These are phyloP conservation scores for Aspergillus cristatus DNA, from an alignment of 495 filamentous ascomycete species.

Conservation along the genomic window DNA sequence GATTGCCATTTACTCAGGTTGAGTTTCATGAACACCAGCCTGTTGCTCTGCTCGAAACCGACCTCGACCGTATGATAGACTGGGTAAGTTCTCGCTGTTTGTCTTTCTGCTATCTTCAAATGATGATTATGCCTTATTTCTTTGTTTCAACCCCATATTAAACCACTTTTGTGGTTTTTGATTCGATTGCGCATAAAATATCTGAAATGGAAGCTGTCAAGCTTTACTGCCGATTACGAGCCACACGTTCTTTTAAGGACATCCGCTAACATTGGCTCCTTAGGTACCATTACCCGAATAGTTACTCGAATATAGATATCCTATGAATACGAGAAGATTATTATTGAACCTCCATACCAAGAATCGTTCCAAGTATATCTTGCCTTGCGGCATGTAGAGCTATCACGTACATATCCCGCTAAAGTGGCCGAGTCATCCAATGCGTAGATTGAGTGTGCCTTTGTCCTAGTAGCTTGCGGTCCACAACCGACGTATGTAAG, in stretches of 20 bases:
- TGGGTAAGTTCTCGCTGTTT: constrained; percentile 4
- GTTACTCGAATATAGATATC: neutral
- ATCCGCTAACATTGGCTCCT: neutral
- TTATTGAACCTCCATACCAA: no score
- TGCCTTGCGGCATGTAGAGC: no score
- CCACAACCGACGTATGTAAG: no score
- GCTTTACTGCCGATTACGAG: neutral
- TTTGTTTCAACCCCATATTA: constrained; percentile 40
- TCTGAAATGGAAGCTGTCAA: constrained; percentile 2
- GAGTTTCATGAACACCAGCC: neutral
- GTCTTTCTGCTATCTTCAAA: constrained; percentile 3
- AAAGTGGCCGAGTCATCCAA: no score
- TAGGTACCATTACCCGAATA: neutral
- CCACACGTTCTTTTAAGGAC: neutral
- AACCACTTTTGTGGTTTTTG: constrained; percentile 20
- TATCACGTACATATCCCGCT: no score
- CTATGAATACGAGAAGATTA: neutral
- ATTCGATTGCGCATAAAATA: constrained; percentile 15
- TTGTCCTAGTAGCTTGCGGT: no score
- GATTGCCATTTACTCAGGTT: no score
- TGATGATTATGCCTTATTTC: constrained; percentile 30
- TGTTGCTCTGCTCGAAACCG: neutral
- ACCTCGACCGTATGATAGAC: neutral
- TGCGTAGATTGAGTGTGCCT: no score
- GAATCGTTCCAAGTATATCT: no score